These are phyloP conservation scores for Malus fusca DNA, from an alignment of 306 rosid genomes.

Conservation along the genomic window DNA sequence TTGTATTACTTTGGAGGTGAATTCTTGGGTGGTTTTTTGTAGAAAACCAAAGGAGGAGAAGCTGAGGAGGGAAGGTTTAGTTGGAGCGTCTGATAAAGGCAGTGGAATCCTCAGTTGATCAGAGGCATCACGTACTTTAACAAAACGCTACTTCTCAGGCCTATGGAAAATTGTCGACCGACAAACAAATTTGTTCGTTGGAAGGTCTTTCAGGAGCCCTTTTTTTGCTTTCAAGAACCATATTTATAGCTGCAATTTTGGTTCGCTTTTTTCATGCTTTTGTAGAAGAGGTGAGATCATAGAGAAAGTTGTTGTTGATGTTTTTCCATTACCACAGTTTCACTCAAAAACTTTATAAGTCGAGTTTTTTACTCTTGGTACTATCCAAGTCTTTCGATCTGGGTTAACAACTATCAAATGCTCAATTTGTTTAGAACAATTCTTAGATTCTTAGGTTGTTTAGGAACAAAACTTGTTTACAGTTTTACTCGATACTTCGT, in stretches of 20 bases:
- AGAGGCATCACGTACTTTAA: background rate
- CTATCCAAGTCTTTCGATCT: background rate
- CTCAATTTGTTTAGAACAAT: background rate
- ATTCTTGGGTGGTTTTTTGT: conserved; percentile 88
- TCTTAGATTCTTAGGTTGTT: background rate
- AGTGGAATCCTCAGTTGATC: conserved; percentile 39
- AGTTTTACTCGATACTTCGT: background rate
- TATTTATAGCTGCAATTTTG: background rate
- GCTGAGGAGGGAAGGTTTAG: conserved; percentile 72
- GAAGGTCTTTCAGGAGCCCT: background rate
- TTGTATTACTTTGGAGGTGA: conserved; percentile 78
- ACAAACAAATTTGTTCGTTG: background rate
- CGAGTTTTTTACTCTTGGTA: background rate
- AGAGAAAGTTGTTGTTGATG: background rate
- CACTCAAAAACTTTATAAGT: background rate
- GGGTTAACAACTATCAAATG: background rate
- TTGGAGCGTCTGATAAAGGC: conserved; percentile 55
- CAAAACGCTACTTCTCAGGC: no score
- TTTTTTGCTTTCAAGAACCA: background rate
- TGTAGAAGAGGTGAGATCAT: background rate
- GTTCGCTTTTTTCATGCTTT: background rate
- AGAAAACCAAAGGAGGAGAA: conserved; percentile 80
- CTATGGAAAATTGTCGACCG: background rate
- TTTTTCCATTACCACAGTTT: background rate
- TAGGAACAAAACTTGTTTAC: background rate